Evolutionary conservation across 2,329 filamentous ascomycete genomes (phyloP).

Genomic region (Fusarium sp.): DNA sequence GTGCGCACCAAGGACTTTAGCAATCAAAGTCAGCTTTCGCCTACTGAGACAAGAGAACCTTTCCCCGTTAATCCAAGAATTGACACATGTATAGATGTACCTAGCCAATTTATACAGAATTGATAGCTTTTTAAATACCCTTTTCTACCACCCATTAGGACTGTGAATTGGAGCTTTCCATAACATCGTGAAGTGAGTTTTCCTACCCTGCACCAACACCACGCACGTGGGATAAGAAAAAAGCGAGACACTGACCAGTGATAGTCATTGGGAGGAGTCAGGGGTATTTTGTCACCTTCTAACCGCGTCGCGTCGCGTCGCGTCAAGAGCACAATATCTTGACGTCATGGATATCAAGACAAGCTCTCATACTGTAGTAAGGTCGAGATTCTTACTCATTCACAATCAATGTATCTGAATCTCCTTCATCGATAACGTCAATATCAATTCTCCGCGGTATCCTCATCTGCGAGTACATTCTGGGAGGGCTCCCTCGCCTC

Average conservation of each 20-base stretch:
- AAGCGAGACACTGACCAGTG: neutral
- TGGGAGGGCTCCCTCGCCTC: neutral
- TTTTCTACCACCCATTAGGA: neutral
- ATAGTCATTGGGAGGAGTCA: neutral
- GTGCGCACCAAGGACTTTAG: accelerated
- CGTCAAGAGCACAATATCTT: neutral
- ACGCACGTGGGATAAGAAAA: neutral
- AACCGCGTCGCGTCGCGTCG: neutral
- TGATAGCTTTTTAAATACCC: accelerated
- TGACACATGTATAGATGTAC: neutral
- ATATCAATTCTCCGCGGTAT: neutral
- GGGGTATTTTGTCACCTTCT: neutral
- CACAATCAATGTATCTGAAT: neutral
- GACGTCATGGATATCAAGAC: neutral
- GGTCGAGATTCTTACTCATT: neutral
- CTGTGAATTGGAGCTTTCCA: neutral
- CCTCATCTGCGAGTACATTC: neutral
- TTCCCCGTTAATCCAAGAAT: accelerated
- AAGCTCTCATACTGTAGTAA: neutral
- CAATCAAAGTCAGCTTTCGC: neutral
- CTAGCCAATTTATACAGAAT: neutral
- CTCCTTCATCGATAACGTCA: neutral
- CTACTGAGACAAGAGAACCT: no score
- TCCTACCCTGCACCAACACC: neutral
- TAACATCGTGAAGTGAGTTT: neutral